Evolutionary conservation across 208 protist species (phyloP).

Genomic region (Trypanosoma vivax): DNA sequence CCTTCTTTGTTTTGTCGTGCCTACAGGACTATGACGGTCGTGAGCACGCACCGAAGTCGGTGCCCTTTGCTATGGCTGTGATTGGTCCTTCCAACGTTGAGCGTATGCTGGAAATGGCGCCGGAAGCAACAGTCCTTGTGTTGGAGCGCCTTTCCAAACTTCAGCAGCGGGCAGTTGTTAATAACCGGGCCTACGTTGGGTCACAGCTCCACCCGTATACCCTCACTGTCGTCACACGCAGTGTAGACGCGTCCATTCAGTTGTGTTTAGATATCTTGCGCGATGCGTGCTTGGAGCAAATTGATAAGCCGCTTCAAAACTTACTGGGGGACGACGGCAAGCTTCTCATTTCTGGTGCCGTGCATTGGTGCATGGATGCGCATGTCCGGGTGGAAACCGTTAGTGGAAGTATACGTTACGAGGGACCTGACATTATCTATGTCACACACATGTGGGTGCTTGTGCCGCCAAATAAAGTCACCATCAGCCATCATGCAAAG

Average conservation of each 20-base stretch:
- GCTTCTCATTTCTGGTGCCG: slow-evolving; percentile 48
- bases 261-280: slow-evolving; percentile 56
- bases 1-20: slow-evolving; percentile 26
- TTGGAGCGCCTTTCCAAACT: slow-evolving; percentile 38
- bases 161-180: slow-evolving; percentile 30
- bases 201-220: slow-evolving; percentile 72
- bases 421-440: slow-evolving; percentile 61
- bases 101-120: slow-evolving; percentile 57
- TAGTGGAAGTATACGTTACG: slow-evolving; percentile 36
- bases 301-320: slow-evolving; percentile 50
- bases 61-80: slow-evolving; percentile 69
- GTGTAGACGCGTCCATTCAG: slow-evolving; percentile 39
- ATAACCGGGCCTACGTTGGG: slow-evolving; percentile 46
- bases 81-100: slow-evolving; percentile 57
- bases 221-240: slow-evolving; percentile 37
- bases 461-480: slow-evolving; percentile 58
- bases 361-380: slow-evolving; percentile 78
- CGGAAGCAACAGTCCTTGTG: slow-evolving; percentile 48
- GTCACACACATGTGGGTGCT: slow-evolving; percentile 67
- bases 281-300: slow-evolving; percentile 33
- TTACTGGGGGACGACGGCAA: slow-evolving; percentile 53
- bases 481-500: slow-evolving; percentile 16
- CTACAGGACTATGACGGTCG: slow-evolving; percentile 48
- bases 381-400: slow-evolving; percentile 31
- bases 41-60: slow-evolving; percentile 47